Conservation (phyloP, 1,284 basidiomycete species). For the Malassezia brasiliensis region DNA sequence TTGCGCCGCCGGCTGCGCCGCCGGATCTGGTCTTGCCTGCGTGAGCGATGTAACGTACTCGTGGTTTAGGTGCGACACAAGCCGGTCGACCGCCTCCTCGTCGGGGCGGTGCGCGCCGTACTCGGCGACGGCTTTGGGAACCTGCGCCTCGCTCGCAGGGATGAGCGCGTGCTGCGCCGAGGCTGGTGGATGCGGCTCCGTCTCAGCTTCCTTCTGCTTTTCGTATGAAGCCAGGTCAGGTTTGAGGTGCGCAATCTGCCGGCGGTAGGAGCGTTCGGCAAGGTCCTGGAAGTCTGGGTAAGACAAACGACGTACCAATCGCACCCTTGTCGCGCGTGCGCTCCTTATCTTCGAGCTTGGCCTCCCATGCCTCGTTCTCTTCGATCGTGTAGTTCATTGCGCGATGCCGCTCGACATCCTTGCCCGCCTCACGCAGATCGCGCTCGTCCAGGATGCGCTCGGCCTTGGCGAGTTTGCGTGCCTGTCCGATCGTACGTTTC, state of each 20-base stretch:
- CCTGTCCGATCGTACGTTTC: conserved; percentile 6
- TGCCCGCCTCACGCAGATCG: conserved; percentile 76
- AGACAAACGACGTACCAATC: conserved; percentile 54
- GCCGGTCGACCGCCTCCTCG: conserved; percentile 86
- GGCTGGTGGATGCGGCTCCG: neutral
- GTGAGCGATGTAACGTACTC: conserved; percentile 58
- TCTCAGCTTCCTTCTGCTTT: conserved; percentile 63
- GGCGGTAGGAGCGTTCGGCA: conserved; percentile 78
- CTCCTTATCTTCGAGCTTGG: conserved; percentile 65
- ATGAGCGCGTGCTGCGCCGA: neutral
- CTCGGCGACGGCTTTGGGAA: conserved; percentile 10
- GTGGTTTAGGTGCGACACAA: conserved; percentile 80
- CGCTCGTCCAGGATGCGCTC: conserved; percentile 75
- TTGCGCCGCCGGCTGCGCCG: conserved; percentile 75
- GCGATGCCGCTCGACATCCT: conserved; percentile 62
- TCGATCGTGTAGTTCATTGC: conserved; percentile 91
- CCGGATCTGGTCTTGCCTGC: conserved; percentile 22
- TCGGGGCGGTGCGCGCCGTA: conserved; percentile 89
- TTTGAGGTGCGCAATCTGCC: conserved; percentile 74
- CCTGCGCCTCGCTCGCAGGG: neutral
- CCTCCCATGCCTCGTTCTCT: conserved; percentile 88
- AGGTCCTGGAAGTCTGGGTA: conserved; percentile 72
- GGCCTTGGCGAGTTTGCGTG: conserved; percentile 54
- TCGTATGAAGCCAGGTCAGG: conserved; percentile 76
- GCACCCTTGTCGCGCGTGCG: conserved; percentile 70